Evolutionary conservation across 805 yeast genomes (phyloP).

Genomic region (Cyberlindnera subsufficiens): DNA sequence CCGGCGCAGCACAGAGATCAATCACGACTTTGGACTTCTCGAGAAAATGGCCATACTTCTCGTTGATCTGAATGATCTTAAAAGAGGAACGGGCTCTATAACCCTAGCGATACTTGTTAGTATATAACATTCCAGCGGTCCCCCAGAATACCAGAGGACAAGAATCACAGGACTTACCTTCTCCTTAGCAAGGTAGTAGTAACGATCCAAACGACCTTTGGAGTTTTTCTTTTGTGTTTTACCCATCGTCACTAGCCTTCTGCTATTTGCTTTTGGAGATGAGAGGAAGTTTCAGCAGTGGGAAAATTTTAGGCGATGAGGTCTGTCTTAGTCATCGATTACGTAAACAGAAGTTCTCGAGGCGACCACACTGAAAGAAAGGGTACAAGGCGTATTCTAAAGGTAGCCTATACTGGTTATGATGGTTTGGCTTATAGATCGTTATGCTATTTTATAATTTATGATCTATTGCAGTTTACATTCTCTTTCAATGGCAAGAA

Average conservation of each 20-base stretch:
- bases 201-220: conserved; percentile 98
- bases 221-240: conserved; percentile 90
- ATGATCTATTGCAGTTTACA: no score
- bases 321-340: not conserved
- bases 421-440: no score
- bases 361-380: no score
- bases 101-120: conserved; percentile 38
- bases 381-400: no score
- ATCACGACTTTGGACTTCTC: conserved; percentile 94
- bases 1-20: conserved; percentile 98
- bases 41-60: conserved; percentile 91
- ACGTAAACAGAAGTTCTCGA: no score
- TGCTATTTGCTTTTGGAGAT: not conserved
- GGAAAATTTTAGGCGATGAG: conserved; percentile 8
- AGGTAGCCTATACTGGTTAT: no score
- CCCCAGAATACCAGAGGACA: not conserved
- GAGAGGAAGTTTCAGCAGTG: not conserved
- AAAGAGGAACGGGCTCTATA: conserved; percentile 98
- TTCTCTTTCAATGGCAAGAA: no score
- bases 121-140: not conserved
- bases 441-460: not conserved
- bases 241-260: conserved; percentile 50
- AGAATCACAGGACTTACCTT: conserved; percentile 33
- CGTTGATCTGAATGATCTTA: conserved; percentile 90
- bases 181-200: conserved; percentile 94